Conservation (phyloP, 129 eudicot genomes). For the Centrapalus pauciflorus region DNA sequence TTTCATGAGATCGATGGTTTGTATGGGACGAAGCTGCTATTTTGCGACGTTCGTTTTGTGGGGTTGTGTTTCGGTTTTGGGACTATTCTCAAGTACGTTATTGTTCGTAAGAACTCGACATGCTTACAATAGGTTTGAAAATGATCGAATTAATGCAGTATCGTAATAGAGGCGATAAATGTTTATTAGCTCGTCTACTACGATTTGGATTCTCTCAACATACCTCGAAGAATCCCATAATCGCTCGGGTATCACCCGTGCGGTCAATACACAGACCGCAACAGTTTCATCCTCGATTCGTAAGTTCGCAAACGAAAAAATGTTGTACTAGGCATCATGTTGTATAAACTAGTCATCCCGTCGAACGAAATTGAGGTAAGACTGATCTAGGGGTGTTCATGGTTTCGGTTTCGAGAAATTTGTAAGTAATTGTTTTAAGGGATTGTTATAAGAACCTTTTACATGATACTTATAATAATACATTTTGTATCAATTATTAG, state of each 20-base stretch:
- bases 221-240: neutral
- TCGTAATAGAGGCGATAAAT: conserved; percentile 10
- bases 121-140: conserved; percentile 61
- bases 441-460: too few relatives aligned
- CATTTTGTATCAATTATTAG: too few relatives aligned
- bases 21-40: conserved; percentile 88
- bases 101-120: conserved; percentile 66
- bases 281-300: neutral
- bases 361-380: too few relatives aligned
- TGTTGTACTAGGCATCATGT: neutral
- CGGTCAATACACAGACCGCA: neutral
- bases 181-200: neutral
- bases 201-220: neutral
- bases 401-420: too few relatives aligned
- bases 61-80: conserved; percentile 66
- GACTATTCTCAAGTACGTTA: conserved; percentile 49
- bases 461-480: too few relatives aligned
- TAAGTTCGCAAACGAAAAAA: neutral
- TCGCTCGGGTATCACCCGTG: neutral
- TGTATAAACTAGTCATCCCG: neutral
- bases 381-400: too few relatives aligned
- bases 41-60: conserved; percentile 63
- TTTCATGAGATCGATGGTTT: conserved; percentile 16
- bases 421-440: too few relatives aligned
- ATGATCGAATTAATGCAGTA: conserved; percentile 21